phyloP scores from a whole-genome alignment of 139 green algal species.

The Tetraselmis striata region DNA sequence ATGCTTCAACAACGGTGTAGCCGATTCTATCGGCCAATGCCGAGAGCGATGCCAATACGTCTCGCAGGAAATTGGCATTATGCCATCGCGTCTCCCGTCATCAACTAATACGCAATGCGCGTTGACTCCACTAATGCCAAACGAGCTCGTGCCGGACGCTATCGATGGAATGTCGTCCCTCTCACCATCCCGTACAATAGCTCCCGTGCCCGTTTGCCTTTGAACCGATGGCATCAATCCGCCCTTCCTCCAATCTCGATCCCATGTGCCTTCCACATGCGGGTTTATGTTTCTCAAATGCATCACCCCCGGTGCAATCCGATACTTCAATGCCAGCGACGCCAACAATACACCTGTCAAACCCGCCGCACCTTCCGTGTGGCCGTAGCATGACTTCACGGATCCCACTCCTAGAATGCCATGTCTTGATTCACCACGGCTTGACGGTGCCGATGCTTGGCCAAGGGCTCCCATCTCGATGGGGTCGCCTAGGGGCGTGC shows the following conservation, averaged over 20 bases:
- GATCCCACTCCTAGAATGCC: conserved; percentile 22
- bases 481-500: conserved; percentile 68
- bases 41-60: not conserved
- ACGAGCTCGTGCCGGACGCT: conserved; percentile 31
- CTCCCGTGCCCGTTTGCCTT: not conserved
- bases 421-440: not conserved
- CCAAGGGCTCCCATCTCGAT: conserved; percentile 54
- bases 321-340: not conserved
- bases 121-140: conserved; percentile 48
- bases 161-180: not conserved
- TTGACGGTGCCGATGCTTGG: conserved; percentile 37
- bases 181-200: not conserved
- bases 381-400: conserved; percentile 44
- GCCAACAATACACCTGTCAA: not conserved
- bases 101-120: conserved; percentile 24
- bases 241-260: not conserved
- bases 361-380: conserved; percentile 50
- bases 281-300: conserved; percentile 9
- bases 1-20: no score
- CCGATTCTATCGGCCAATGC: not conserved
- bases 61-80: not conserved
- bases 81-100: not conserved
- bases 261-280: conserved; percentile 7
- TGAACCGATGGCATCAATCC: not conserved
- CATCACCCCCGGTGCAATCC: not conserved